phyloP scores from a whole-genome alignment of 2,329 filamentous ascomycete genomes.

The Fusarium sp. region DNA sequence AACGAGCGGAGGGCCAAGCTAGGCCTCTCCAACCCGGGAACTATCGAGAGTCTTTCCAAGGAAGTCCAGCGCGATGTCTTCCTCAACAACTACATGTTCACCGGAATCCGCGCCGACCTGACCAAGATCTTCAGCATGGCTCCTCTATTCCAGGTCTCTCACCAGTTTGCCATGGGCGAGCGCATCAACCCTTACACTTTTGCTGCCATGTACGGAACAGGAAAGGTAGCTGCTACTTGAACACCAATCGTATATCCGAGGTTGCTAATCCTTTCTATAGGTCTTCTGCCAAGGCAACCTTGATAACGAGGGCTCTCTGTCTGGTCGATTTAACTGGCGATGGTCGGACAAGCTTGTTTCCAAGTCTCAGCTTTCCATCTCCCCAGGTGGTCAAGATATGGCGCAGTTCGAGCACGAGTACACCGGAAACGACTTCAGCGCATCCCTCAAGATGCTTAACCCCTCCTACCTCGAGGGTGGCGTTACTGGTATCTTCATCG shows the following conservation, averaged over 20 bases:
- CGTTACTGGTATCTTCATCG: constrained; percentile 93
- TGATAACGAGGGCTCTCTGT: constrained; percentile 90
- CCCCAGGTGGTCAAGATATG: constrained; percentile 84
- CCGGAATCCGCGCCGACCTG: constrained; percentile 92
- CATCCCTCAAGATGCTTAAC: constrained; percentile 92
- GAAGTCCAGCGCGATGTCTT: constrained; percentile 98
- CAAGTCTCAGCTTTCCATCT: constrained; percentile 89
- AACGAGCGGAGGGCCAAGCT: constrained; percentile 87
- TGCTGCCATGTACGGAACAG: constrained; percentile 91
- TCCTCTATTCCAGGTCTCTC: constrained; percentile 96
- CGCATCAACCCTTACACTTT: constrained; percentile 94
- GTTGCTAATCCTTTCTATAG: constrained; percentile 59
- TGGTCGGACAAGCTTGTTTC: constrained; percentile 84
- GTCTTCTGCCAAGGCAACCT: constrained; percentile 95
- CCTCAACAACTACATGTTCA: constrained; percentile 96
- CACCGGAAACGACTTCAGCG: constrained; percentile 90
- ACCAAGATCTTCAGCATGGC: constrained; percentile 96
- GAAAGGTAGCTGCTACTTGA: constrained; percentile 70
- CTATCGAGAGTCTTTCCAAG: constrained; percentile 86
- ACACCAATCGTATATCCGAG: constrained; percentile 20
- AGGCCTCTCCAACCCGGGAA: constrained; percentile 91
- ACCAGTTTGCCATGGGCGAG: constrained; percentile 96
- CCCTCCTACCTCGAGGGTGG: constrained; percentile 94
- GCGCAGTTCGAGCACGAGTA: constrained; percentile 96
- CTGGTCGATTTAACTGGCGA: constrained; percentile 91